Evolutionary conservation across 768 basidiomycete species (phyloP), one percentile per base, ranked within the genome.

Genomic region (Astraeus odoratus): DNA sequence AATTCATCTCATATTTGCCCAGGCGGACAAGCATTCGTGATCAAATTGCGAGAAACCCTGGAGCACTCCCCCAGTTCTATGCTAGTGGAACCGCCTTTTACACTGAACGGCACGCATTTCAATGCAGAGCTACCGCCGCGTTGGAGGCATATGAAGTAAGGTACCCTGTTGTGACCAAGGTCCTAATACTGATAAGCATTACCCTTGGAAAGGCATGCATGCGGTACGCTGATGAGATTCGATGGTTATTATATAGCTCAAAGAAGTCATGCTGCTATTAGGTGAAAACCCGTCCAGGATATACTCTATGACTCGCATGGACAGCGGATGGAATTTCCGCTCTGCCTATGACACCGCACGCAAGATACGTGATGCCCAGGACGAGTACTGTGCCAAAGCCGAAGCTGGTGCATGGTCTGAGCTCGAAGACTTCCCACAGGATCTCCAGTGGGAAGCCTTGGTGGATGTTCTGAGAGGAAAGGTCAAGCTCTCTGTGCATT

Each of bases 341-440:
- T 70, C 76, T n/a, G 90, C 89, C 8, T 92, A 91, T 56, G 72
- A 78, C 33, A 73, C 82, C 56, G 92, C 89, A 1, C 74, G 76
- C 25, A 76, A 80, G 51, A 61, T 90, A 38, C 84, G 78, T 60
- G 63, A 72, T 9, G 68, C 72, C 22, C 92, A 92, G 57, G 86
- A 92, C 52, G 70, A 61, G 3, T 92, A 77, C 54, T 91, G 89
- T 55, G 65, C 67, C 4, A 76, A 74, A 39, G 86, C 72, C 1
- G 75, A 83, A 54, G 58, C 60, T 4, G 64, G 67, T n/a, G 47
- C 55, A 29, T 71, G 71, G 70, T 43, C 57, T 33, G 65, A 67
- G 10, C 56, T 74, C 29, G 58, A 44, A 18, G 58, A 55, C 23
- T 78, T 75, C 57, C 81, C 81, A 1, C 70, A 78, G 37, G 76